These are phyloP conservation scores for Ambispora gerdemannii DNA, from an alignment of 192 early-diverging fungal species.

Conservation along the genomic window DNA sequence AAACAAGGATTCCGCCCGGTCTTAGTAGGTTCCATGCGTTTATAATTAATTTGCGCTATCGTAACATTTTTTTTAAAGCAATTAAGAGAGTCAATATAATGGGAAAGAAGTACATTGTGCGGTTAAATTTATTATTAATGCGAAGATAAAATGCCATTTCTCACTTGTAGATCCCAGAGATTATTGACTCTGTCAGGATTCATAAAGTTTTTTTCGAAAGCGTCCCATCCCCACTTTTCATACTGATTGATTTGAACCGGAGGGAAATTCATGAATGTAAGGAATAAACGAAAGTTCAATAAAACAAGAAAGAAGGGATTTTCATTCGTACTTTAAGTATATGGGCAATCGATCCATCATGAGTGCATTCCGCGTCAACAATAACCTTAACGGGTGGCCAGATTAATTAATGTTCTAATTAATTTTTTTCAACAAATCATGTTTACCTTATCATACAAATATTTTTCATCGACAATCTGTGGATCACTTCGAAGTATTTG, in stretches of 20 bases:
- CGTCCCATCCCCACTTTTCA: slow-evolving; percentile 74
- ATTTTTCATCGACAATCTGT: slow-evolving; percentile 69
- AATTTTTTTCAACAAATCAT: not conserved
- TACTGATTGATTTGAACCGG: slow-evolving; percentile 51
- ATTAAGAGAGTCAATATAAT: not conserved
- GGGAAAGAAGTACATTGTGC: not conserved
- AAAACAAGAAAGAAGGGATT: not conserved
- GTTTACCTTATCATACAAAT: slow-evolving; percentile 52
- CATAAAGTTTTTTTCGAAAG: slow-evolving; percentile 73
- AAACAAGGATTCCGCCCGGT: slow-evolving; percentile 78
- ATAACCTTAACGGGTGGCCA: slow-evolving; percentile 37
- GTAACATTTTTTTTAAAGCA: not conserved
- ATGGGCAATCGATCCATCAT: slow-evolving; percentile 86
- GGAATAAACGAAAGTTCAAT: slow-evolving; percentile 4
- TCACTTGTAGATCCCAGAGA: slow-evolving; percentile 64
- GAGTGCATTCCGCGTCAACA: slow-evolving; percentile 74
- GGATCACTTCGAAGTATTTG: slow-evolving; percentile 61
- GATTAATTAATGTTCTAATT: not conserved
- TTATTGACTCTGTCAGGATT: slow-evolving; percentile 55
- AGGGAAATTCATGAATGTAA: not conserved
- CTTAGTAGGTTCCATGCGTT: slow-evolving; percentile 77
- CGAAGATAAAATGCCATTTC: not conserved
- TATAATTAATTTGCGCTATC: slow-evolving; percentile 60
- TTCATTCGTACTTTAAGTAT: slow-evolving; percentile 53
- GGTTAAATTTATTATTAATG: no score